Percentiles rank a stretch among this genome's conserved stretches.
Evolutionary conservation across 805 yeast species (phyloP).

Genomic region (Ogataea trehalophila): DNA sequence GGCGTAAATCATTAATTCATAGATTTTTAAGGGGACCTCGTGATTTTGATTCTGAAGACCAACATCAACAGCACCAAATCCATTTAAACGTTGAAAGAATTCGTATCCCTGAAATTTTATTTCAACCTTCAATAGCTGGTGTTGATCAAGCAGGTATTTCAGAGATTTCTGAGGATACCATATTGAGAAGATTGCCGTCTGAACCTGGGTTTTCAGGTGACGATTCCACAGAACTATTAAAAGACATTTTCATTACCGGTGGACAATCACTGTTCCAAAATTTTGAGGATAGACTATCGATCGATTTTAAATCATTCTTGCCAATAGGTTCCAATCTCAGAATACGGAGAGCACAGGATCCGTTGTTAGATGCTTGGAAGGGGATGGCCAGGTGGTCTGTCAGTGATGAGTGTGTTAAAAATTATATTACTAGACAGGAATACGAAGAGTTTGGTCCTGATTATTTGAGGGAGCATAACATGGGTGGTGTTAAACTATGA

Average conservation of each 20-base stretch:
- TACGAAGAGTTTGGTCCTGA: conserved; percentile 89
- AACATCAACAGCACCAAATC: conserved; percentile 85
- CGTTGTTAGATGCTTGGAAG: conserved; percentile 81
- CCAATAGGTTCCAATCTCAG: conserved; percentile 62
- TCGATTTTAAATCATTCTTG: conserved; percentile 64
- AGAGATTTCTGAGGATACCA: conserved; percentile 66
- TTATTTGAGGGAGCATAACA: conserved; percentile 78
- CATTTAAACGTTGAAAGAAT: conserved; percentile 89
- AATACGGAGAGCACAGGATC: conserved; percentile 62
- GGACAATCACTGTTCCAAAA: conserved; percentile 69
- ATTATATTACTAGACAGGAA: conserved; percentile 61
- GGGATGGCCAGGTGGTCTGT: conserved; percentile 85
- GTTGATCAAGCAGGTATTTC: conserved; percentile 92
- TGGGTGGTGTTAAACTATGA: conserved; percentile 43
- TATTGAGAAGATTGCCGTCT: conserved; percentile 55
- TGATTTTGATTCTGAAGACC: conserved; percentile 74
- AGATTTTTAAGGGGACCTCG: conserved; percentile 87
- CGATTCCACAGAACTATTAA: conserved; percentile 40
- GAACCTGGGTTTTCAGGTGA: conserved; percentile 50
- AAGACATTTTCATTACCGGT: conserved; percentile 80
- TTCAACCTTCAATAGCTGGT: conserved; percentile 93
- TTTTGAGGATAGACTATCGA: conserved; percentile 58
- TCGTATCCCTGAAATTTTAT: conserved; percentile 84
- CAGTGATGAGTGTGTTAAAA: conserved; percentile 36
- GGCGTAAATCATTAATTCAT: conserved; percentile 77